These are phyloP conservation scores for Zymoseptoria tritici DNA, from an alignment of 2,329 filamentous ascomycete species.

Conservation along the genomic window DNA sequence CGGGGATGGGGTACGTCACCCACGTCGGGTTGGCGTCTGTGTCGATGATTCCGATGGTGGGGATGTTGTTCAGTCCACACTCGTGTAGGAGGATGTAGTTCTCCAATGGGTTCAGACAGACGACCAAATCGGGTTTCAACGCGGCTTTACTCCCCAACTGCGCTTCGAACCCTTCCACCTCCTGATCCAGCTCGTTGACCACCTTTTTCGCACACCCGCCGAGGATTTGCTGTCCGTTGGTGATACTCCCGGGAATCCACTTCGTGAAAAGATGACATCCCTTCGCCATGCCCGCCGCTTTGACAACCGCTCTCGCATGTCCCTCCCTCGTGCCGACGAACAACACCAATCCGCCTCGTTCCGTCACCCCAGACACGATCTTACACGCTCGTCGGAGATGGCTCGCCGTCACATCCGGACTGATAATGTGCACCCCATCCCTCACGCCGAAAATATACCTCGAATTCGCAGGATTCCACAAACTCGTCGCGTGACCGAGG, in stretches of 20 bases:
- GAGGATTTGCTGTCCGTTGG: conserved; percentile 88
- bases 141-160: conserved; percentile 57
- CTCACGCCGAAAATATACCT: conserved; percentile 90
- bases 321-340: conserved; percentile 83
- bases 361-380: conserved; percentile 79
- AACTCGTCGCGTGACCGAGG: conserved; percentile 80
- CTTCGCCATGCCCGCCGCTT: conserved; percentile 67
- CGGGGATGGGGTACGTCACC: conserved; percentile 94
- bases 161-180: conserved; percentile 56
- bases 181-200: conserved; percentile 65
- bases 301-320: conserved; percentile 72
- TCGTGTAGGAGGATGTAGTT: conserved; percentile 88
- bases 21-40: conserved; percentile 87
- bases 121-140: conserved; percentile 79
- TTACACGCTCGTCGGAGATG: conserved; percentile 90
- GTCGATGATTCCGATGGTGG: conserved; percentile 90
- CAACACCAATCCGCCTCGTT: conserved; percentile 73
- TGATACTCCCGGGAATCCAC: conserved; percentile 87
- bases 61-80: conserved; percentile 78
- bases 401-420: conserved; percentile 78
- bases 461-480: conserved; percentile 92
- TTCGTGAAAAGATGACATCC: conserved; percentile 86
- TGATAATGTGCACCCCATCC: conserved; percentile 68
- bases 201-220: conserved; percentile 61
- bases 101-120: conserved; percentile 87